Base-by-base conservation (phyloP, 768 basidiomycete genomes). In the Tylopilus rubrobrunneus region DNA sequence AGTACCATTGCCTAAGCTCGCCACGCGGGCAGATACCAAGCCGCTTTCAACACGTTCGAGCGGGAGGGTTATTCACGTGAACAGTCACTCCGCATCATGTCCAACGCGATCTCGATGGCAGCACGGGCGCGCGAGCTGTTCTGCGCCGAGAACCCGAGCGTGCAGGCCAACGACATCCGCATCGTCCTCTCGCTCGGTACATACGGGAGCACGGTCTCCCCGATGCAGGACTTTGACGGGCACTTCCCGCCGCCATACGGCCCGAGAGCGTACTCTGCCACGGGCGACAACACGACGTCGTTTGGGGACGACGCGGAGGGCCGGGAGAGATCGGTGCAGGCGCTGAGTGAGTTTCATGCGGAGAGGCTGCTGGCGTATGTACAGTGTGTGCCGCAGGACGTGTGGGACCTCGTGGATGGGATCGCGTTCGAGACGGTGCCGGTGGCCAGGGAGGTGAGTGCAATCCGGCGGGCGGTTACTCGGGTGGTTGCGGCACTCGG, bases 401-500 rank as follows among this genome's bases (percentile, higher is more conserved):
- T 72, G 1, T 92, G 87, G 87, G 57, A 65, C 36, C 62, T 63
- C 11, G 70, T 92, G 49, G 83, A 87, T 51, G 78, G 75, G 55
- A 58, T 92, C 46, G 86, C 85, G 11, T 92, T 92, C 64, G 91
- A 92, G 74, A 92, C 89, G 0, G 71, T 92, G 5, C 87, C 90
- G 0, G 72, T 90, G 4, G 63, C 77, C 8, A 71, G 83, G 34
- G 91, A 92, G 66, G 74, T 87, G 5, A 66, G 65, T 21, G 87
- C 86, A 12, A 84, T 92, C 56, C 73, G 87, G 46, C 70, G 69
- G 11, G 87, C 88, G 3, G 78, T 93, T 59, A 63, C 60, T 2
- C 44, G 48, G 5, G 70, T 87, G 12, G 51, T 66, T 2, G 50
- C 54, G 2, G 46, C 56, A 12, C 55, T 73, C 29, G 5, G 60